Percentiles rank a stretch among this genome's conserved stretches.
phyloP scores from a whole-genome alignment of 805 yeast species.

The Candida schatavii region DNA sequence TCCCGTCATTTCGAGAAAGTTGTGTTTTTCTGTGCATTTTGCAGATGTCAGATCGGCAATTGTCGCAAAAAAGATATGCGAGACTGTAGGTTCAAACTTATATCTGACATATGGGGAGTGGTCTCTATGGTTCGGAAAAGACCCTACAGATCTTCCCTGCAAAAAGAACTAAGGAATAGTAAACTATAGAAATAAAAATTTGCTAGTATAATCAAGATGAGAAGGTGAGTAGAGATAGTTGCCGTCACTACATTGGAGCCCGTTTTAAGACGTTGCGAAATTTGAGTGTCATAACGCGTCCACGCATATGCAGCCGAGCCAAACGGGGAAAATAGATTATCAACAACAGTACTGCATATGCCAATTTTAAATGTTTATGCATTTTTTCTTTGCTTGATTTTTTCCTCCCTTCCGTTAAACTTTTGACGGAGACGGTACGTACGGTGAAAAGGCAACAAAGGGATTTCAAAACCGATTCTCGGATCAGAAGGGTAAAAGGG shows the following conservation, averaged over 20 bases:
- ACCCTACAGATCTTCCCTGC: slow-evolving; percentile 60
- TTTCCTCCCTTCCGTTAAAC: neutral
- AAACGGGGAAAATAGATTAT: neutral
- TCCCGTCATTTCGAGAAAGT: slow-evolving; percentile 64
- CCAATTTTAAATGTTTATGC: neutral
- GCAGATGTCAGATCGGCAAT: slow-evolving; percentile 60
- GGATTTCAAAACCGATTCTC: too few relatives aligned
- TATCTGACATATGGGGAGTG: slow-evolving; percentile 52
- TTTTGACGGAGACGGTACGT: slow-evolving; percentile 10
- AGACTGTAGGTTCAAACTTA: slow-evolving; percentile 28
- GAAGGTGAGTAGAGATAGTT: too few relatives aligned
- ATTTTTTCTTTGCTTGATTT: slow-evolving; percentile 1
- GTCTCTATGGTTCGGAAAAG: slow-evolving; percentile 66
- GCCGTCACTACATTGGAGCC: neutral
- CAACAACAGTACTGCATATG: neutral
- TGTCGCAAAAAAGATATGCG: slow-evolving; percentile 49
- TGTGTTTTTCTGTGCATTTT: slow-evolving; percentile 60
- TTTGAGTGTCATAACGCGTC: neutral
- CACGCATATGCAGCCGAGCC: neutral
- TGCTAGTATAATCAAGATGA: too few relatives aligned
- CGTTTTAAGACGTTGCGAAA: neutral
- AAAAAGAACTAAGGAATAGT: neutral
- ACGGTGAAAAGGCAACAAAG: too few relatives aligned
- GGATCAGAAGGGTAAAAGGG: too few relatives aligned
- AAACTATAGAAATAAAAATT: too few relatives aligned